A percentile compares a stretch with the other conserved stretches of the same genome.
These are phyloP conservation scores for Coniochaeta hoffmannii DNA, from an alignment of 2,329 filamentous ascomycete species.

Conservation along the genomic window DNA sequence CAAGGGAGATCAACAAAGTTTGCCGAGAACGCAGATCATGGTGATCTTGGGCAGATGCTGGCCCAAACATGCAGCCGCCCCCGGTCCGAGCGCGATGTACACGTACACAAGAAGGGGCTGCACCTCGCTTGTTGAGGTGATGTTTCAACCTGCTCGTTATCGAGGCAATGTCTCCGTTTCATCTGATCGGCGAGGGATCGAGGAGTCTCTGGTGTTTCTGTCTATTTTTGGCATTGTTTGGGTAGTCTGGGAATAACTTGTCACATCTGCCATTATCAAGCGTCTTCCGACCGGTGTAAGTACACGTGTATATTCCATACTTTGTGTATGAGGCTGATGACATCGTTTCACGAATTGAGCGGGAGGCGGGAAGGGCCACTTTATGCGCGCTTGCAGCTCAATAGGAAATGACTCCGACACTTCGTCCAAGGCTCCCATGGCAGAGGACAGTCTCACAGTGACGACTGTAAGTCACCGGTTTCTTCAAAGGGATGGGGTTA, in stretches of 20 bases:
- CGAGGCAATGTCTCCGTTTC: not conserved
- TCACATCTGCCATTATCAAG: not conserved
- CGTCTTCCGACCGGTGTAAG: no score
- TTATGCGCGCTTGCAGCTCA: no score
- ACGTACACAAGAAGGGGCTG: not conserved
- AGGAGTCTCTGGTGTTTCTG: not conserved
- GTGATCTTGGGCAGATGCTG: not conserved
- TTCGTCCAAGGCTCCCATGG: no score
- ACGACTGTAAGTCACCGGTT: no score
- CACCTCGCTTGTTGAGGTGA: not conserved
- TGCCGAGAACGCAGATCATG: not conserved
- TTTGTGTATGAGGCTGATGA: no score
- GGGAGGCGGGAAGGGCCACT: no score
- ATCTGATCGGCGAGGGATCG: not conserved
- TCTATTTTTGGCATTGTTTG: not conserved
- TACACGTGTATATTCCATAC: no score
- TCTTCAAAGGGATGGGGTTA: no score
- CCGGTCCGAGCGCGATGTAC: conserved; percentile 2
- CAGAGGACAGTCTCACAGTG: no score
- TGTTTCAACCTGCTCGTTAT: not conserved
- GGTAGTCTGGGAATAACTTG: not conserved
- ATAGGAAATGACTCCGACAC: no score
- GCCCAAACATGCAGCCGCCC: not conserved
- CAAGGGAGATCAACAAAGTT: not conserved
- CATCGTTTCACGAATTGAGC: no score